Evolutionary conservation across 768 basidiomycete species (phyloP).

Genomic region (Ramaria rubella): DNA sequence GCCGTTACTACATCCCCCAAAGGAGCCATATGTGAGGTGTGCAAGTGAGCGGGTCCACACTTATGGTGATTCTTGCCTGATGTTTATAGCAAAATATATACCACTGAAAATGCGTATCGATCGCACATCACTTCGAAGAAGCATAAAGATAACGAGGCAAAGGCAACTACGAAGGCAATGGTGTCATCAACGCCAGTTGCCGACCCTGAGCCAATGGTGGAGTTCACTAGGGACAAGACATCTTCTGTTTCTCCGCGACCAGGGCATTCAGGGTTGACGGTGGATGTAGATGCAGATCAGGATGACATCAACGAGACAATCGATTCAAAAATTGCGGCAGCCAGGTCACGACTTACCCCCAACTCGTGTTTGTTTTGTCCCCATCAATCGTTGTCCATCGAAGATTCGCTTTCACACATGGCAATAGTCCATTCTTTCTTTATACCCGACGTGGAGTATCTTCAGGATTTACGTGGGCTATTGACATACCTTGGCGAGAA

Average conservation of each 20-base stretch:
- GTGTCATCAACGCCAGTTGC: conserved; percentile 8
- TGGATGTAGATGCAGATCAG: conserved; percentile 35
- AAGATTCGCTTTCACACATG: conserved; percentile 83
- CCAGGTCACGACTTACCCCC: conserved; percentile 54
- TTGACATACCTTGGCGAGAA: conserved; percentile 86
- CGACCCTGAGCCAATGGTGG: conserved; percentile 10
- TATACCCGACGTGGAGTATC: conserved; percentile 88
- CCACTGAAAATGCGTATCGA: conserved; percentile 81
- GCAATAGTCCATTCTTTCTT: conserved; percentile 84
- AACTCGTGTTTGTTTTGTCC: conserved; percentile 85
- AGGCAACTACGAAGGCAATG: conserved; percentile 29
- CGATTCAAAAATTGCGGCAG: conserved; percentile 68
- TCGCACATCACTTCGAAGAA: conserved; percentile 86
- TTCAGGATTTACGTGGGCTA: conserved; percentile 77
- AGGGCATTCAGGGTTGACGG: conserved; percentile 21
- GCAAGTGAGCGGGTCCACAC: conserved; percentile 57
- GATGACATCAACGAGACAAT: conserved; percentile 49
- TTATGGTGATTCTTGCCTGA: background rate
- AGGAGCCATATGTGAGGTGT: conserved; percentile 63
- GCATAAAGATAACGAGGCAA: conserved; percentile 73
- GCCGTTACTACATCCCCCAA: conserved; percentile 57
- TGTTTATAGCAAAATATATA: conserved; percentile 73
- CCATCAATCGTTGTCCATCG: conserved; percentile 40
- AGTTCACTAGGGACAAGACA: background rate
- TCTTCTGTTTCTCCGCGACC: background rate